Evolutionary conservation across 805 yeast genomes (phyloP).

Genomic region (Nakazawaea wickerhamii): DNA sequence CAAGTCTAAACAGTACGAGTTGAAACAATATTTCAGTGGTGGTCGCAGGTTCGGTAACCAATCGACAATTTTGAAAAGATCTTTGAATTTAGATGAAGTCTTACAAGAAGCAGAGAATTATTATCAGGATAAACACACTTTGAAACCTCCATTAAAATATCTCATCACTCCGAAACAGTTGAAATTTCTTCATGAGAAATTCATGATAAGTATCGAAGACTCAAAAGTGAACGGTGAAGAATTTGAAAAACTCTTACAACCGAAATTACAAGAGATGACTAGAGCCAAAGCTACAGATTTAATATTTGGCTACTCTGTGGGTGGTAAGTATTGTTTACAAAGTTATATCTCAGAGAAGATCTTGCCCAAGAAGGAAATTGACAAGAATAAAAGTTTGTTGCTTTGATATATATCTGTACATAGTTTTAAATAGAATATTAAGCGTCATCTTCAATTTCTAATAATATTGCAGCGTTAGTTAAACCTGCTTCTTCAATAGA

Average conservation of each 20-base stretch:
- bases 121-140: constrained; percentile 9
- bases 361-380: constrained; percentile 17
- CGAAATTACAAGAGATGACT: constrained; percentile 16
- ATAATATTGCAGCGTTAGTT: constrained; percentile 71
- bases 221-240: constrained; percentile 18
- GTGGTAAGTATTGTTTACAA: constrained; percentile 22
- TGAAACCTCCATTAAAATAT: constrained; percentile 13
- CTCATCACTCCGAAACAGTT: constrained; percentile 21
- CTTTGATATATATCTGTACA: constrained; percentile 1
- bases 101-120: constrained; percentile 16
- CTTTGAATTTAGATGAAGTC: constrained; percentile 17
- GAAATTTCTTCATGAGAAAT: constrained; percentile 15
- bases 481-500: constrained; percentile 73
- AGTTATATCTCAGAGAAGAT: constrained; percentile 21
- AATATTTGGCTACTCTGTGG: constrained; percentile 26
- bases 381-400: constrained; percentile 7
- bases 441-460: constrained; percentile 49
- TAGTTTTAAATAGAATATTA: too few relatives aligned
- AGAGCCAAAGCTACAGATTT: constrained; percentile 24
- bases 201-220: constrained; percentile 18
- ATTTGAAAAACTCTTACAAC: constrained; percentile 16
- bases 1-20: constrained; percentile 8
- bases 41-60: neutral
- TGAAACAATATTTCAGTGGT: constrained; percentile 9
- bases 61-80: constrained; percentile 9